Conservation (phyloP, 169 alveolate genomes). For the Eimeria necatrix region DNA sequence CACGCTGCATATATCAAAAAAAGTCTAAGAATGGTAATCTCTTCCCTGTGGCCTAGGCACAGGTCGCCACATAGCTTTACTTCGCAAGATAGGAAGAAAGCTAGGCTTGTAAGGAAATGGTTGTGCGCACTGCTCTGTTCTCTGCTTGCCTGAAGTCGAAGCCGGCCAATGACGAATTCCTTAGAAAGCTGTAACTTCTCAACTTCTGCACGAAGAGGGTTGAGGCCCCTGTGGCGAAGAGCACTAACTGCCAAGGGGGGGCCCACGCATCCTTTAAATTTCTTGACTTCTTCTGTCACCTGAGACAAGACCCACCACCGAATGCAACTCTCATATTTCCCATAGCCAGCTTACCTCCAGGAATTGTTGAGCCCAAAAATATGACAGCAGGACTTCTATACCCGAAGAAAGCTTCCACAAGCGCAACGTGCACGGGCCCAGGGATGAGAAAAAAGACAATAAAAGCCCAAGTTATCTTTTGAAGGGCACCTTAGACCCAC, state of each 20-base stretch:
- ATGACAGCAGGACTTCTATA: too few relatives aligned
- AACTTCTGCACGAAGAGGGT: conserved; percentile 67
- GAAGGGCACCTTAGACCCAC: not conserved
- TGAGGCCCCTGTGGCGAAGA: conserved; percentile 73
- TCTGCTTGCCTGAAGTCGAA: conserved; percentile 54
- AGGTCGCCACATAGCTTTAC: too few relatives aligned
- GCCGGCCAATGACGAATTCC: conserved; percentile 70
- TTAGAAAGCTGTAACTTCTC: conserved; percentile 64
- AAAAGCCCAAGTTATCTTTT: not conserved
- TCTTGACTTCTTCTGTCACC: conserved; percentile 75
- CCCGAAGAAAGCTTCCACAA: too few relatives aligned
- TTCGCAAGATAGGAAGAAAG: too few relatives aligned
- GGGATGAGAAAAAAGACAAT: not conserved
- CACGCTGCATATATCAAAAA: too few relatives aligned
- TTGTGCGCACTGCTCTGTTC: not conserved
- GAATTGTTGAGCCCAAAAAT: not conserved
- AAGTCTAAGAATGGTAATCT: too few relatives aligned
- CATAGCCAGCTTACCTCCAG: not conserved
- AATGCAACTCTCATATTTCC: not conserved
- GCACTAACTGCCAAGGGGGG: conserved; percentile 78
- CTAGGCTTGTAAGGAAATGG: too few relatives aligned
- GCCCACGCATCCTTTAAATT: conserved; percentile 68
- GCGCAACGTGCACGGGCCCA: too few relatives aligned
- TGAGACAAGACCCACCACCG: not conserved
- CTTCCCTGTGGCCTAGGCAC: too few relatives aligned